phyloP scores from a whole-genome alignment of 2,329 filamentous ascomycete genomes.

The Aspergillus niger region DNA sequence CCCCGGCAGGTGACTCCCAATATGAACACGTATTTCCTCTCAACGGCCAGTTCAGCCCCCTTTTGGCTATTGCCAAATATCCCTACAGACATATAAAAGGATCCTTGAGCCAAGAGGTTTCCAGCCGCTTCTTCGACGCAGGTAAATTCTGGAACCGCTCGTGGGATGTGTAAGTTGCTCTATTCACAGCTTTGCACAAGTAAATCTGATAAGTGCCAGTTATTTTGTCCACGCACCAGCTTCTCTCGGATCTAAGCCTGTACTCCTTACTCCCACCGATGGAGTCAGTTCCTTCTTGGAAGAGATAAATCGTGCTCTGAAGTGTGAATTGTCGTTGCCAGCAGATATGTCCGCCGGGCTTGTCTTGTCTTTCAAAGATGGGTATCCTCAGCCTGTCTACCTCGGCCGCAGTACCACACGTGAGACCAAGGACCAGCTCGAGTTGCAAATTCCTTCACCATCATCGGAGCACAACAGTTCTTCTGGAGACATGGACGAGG shows the following conservation, averaged over 20 bases:
- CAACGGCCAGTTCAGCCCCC: slow-evolving; percentile 41
- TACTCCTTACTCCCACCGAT: slow-evolving; percentile 66
- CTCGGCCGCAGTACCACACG: slow-evolving; percentile 59
- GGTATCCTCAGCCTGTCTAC: slow-evolving; percentile 67
- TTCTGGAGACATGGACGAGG: slow-evolving; percentile 12
- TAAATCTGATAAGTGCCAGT: slow-evolving; percentile 42
- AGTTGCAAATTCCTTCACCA: slow-evolving; percentile 35
- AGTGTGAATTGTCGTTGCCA: slow-evolving; percentile 61
- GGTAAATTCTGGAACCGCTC: slow-evolving; percentile 54
- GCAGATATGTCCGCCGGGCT: slow-evolving; percentile 58
- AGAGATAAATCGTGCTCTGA: slow-evolving; percentile 61
- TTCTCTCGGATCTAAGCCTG: slow-evolving; percentile 51
- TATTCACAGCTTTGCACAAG: neutral
- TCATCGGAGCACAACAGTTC: neutral
- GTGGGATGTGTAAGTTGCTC: slow-evolving; percentile 74
- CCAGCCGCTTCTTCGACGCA: slow-evolving; percentile 42
- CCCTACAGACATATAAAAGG: slow-evolving; percentile 46
- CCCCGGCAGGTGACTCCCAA: neutral
- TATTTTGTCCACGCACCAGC: slow-evolving; percentile 66
- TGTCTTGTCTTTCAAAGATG: slow-evolving; percentile 61
- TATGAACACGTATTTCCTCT: slow-evolving; percentile 1
- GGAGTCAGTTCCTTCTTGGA: slow-evolving; percentile 68
- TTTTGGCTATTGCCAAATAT: slow-evolving; percentile 42
- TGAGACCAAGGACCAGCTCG: slow-evolving; percentile 43
- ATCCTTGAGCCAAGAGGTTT: slow-evolving; percentile 35